Base-by-base conservation (phyloP, 768 basidiomycete genomes). In the Pleurotus tuoliensis region DNA sequence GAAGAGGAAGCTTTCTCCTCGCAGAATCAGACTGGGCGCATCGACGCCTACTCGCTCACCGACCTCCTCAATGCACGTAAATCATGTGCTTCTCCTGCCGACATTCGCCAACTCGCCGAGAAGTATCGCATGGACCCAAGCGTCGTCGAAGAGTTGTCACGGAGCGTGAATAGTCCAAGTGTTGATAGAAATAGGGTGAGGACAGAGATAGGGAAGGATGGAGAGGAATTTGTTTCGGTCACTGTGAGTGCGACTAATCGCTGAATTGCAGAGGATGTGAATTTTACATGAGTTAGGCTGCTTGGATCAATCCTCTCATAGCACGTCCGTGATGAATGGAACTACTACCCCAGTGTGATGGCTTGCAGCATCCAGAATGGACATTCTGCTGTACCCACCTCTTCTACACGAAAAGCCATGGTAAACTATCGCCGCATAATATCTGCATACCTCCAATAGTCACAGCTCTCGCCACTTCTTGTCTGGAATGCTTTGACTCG, bases 11-110 rank as follows among this genome's bases (percentile, higher is more conserved):
- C 81, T 0, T 64, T 72, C n/a, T 69, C 75, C 11, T 44, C 11
- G 8, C 49, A 22, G 16, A 52, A 67, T 15, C 27, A 47, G 18
- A 71, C 63, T n/a, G 86, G 90, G 63, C 80, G 76, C 27, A 68
- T 91, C 15, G 75, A 79, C 55, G 84, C 82, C 1, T 64, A 72
- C 13, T 66, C 76, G 0, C 71, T 92, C 22, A 71, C 74, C 11
- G 80, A 79, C 3, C 72, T 92, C 5, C 75, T 92, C 16, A 82
- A 90, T 59, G 80, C 79, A 60, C 78, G 84, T 41, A 90, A 90
- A 68, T 66, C 71, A 0, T 71, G 72, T 18, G 69, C 61, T 27
- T 73, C 77, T 4, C 51, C 18, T 8, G 63, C 64, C 13, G 81
- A 83, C 30, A 65, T 88, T 3, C 73, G 76, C 20, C 61, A 66